Conservation (phyloP, 441 rosid species). For the Arabidopsis lyrata region DNA sequence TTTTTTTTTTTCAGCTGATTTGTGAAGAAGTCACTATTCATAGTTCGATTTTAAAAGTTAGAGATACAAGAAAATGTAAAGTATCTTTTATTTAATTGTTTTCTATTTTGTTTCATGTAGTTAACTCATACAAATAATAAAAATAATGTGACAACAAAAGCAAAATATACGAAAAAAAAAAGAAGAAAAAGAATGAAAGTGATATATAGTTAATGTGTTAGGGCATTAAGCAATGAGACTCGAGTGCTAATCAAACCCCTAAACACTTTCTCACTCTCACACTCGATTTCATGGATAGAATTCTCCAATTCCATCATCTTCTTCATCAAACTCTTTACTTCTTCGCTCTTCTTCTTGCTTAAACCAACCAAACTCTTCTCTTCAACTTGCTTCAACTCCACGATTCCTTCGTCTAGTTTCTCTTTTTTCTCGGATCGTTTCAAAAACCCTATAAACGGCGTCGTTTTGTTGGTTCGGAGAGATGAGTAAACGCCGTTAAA, state of each 20-base stretch:
- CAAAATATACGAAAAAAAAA: constrained; percentile 7
- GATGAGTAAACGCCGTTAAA: constrained; percentile 58
- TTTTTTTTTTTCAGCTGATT: not conserved
- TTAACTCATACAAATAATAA: constrained; percentile 34
- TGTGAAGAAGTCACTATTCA: not conserved
- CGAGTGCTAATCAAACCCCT: constrained; percentile 50
- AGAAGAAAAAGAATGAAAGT: constrained; percentile 8
- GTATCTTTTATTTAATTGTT: constrained; percentile 4
- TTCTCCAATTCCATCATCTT: constrained; percentile 66
- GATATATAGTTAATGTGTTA: constrained; percentile 35
- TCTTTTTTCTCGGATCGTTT: constrained; percentile 49
- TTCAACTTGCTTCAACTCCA: constrained; percentile 57
- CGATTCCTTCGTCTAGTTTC: constrained; percentile 51
- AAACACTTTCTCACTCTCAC: constrained; percentile 47
- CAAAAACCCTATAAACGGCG: constrained; percentile 50
- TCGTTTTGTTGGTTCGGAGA: constrained; percentile 44
- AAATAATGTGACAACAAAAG: constrained; percentile 30
- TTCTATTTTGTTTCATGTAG: constrained; percentile 29
- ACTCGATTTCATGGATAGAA: constrained; percentile 56
- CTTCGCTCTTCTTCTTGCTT: constrained; percentile 67
- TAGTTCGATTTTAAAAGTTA: not conserved
- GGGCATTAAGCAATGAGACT: constrained; percentile 46
- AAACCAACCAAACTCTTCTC: constrained; percentile 58
- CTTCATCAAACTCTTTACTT: constrained; percentile 55
- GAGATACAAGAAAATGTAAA: constrained; percentile 10